Evolutionary conservation across 1,284 basidiomycete genomes (phyloP).

Genomic region (Melampsora larici-populina): DNA sequence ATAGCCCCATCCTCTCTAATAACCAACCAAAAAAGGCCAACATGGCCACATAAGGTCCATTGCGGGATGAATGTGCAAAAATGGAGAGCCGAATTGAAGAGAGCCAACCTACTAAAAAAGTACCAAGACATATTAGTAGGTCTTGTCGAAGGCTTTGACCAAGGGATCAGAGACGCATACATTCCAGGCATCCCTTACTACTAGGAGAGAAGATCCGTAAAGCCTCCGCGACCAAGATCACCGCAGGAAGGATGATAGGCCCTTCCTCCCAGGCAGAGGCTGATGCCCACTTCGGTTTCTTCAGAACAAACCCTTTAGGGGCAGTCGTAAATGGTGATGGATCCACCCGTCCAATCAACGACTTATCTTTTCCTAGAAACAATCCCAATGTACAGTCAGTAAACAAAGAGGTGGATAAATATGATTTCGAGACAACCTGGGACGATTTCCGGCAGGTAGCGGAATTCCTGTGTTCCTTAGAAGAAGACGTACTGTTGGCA

Average conservation of each 20-base stretch:
- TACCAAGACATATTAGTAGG: not conserved
- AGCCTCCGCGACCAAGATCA: no score
- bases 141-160: not conserved
- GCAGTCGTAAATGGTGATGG: no score
- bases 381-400: not conserved
- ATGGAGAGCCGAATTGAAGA: not conserved
- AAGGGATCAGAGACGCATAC: not conserved
- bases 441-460: conserved; percentile 1
- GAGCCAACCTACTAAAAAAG: not conserved
- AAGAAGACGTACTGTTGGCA: not conserved
- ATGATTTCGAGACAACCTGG: not conserved
- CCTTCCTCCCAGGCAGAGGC: not conserved
- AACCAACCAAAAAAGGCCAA: no score
- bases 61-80: conserved; percentile 7
- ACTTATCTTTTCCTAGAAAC: conserved; percentile 3
- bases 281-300: not conserved
- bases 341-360: not conserved
- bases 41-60: not conserved
- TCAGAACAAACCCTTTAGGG: conserved; percentile 13
- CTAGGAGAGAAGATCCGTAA: no score
- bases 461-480: not conserved
- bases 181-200: no score
- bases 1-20: no score
- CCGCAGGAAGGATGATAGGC: not conserved
- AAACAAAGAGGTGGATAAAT: not conserved